Evolutionary conservation across 2,329 filamentous ascomycete genomes (phyloP).

Genomic region (Aspergillus cejpii): DNA sequence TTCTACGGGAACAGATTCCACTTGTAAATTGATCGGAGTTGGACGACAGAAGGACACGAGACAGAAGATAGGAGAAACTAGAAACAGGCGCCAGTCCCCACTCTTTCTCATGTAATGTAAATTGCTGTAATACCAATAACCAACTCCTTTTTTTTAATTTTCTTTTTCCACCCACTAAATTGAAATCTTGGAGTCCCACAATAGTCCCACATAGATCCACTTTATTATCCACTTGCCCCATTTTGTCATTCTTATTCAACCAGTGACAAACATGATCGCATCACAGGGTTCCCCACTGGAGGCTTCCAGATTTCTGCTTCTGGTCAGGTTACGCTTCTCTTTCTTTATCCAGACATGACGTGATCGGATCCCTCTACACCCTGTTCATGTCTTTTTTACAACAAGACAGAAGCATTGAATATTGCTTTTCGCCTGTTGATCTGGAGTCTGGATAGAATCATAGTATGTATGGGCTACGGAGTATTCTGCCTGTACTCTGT

Average conservation of each 20-base stretch:
- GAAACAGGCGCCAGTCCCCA: neutral
- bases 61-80: neutral
- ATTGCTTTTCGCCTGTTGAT: no score
- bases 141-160: neutral
- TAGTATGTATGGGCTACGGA: neutral
- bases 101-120: no score
- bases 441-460: neutral
- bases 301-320: slow-evolving; percentile 9
- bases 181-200: neutral
- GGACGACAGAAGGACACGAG: neutral
- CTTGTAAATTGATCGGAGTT: neutral
- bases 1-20: neutral
- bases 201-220: neutral
- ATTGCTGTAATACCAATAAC: no score
- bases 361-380: slow-evolving; percentile 3
- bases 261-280: slow-evolving; percentile 6
- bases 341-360: slow-evolving; percentile 6
- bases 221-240: neutral
- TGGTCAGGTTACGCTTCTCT: slow-evolving; percentile 3
- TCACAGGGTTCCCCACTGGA: slow-evolving; percentile 2
- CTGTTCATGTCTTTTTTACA: neutral
- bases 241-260: neutral
- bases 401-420: neutral
- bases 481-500: no score
- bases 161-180: neutral